Base-by-base conservation (phyloP, 1,284 basidiomycete species). In the Cerioporus squamosus region DNA sequence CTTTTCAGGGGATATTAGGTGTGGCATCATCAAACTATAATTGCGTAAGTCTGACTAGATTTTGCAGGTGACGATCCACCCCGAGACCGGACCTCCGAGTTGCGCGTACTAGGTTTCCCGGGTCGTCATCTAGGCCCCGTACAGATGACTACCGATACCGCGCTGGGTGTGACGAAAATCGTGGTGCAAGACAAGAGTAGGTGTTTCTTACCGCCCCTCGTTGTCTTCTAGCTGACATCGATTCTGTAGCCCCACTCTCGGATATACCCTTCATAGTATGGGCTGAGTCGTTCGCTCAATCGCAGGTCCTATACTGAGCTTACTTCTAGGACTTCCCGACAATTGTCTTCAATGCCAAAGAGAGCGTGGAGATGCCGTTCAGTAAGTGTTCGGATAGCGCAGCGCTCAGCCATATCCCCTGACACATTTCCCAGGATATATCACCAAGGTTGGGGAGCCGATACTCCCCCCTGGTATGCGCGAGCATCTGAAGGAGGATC, bases 111-210 rank as follows among this genome's bases (percentile, higher is more conserved):
- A 17, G 95, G 95, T 0, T 98, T 97, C 71, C 93, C 94, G 0
- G 84, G 82, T 3, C 83, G 95, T 24, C 92, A 92, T 73, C 80
- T 97, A 5, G 94, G 93, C 0, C 79, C 85, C 1, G 80, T 95
- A 1, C 97, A 99, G 74, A 99, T 99, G 97, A 98, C 97, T 24
- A 99, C 97, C 0, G 97, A 99, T 73, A 98, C 97, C 1, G 97
- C 97, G 0, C 80, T 98, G 0, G 94, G 92, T 8, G 96, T 98
- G 6, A 95, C 94, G 0, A 98, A 97, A 72, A 75, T 85, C 2
- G 91, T 97, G 15, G 90, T 96, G 0, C 79, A 91, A 61, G 94
- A 97, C 71, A 82, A 86, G 70, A 76, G 89, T 89, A 62, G 12
- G 70, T 51, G 15, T 2, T 8, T 17, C 9, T 6, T 22, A 29